Base-by-base conservation (phyloP, 2,329 filamentous ascomycete genomes). In the Gliomastix tumulicola region DNA sequence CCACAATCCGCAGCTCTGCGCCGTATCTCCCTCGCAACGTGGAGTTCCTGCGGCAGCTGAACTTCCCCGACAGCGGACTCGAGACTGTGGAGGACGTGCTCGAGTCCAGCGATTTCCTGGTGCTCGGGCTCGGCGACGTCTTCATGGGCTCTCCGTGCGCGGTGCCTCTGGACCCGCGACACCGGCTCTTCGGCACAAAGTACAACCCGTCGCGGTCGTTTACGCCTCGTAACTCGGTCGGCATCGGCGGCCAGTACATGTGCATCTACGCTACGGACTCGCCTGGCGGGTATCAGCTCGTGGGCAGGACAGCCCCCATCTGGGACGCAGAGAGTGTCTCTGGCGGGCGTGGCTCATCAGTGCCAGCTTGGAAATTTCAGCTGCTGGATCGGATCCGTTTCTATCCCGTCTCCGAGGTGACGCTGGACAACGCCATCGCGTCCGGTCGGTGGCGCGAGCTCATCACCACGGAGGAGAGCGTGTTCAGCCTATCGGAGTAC, bases 11-110 rank as follows among this genome's bases (percentile, higher is more conserved):
- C 7, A 66, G 71, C 2, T 68, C 76, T 34, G 79, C 79, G 0
- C 68, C 74, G 0, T 83, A 79, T 48, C 61, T 82, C 1, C 79
- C 79, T 0, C 73, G 76, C 44, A 81, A 81, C 37, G 62, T 80
- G 28, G 63, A 70, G 2, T 83, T 82, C 38, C 42, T 66, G 4
- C 49, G 57, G 35, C 41, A 46, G 30, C 44, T 62, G 10, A 63
- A 63, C 39, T n/a, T n/a, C n/a, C n/a, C n/a, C n/a, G n/a, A n/a
- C n/a, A n/a, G n/a, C n/a, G 56, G 50, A 0, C 41, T 60, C 13
- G 42, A 48, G 3, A 45, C 50, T 3, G 44, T 62, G 9, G 46
- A 49, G 4, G 28, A 42, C 4, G 20, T 54, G 3, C 18, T 62
- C 13, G 25, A 45, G 4, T 60, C 65, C 2, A 53, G 55, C 1